Evolutionary conservation across 768 basidiomycete species (phyloP), one percentile per base, ranked within the genome.

Genomic region (Tylopilus intermedius): DNA sequence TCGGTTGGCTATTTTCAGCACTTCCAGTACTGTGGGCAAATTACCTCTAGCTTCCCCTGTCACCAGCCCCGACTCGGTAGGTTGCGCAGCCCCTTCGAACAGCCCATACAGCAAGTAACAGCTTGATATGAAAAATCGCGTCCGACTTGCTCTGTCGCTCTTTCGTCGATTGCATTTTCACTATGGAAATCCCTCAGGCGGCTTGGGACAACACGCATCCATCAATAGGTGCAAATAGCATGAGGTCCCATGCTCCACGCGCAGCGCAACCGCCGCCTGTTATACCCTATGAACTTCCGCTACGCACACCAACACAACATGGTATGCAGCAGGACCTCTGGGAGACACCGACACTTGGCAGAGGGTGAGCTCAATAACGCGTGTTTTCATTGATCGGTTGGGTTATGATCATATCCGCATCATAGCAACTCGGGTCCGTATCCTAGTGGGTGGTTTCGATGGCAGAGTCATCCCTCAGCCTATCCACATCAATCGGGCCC

Each of bases 161-260:
- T 22, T 41, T 37, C 47, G 15, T 39, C 14, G 10, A 39, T 42
- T 39, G 27, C 45, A 33, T 18, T 54, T 30, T 54, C 43, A 62
- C 42, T 42, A 59, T 61, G 55, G 51, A 6, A 29, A 58, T 2
- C 44, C 38, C 32, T 27, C 63, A 58, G 47, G 42, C 1, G 27
- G n/a, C 30, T 14, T 68, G 51, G 56, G 52, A 49, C 3, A 67
- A 56, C 22, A 70, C 68, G 59, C 67, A 64, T 2, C 39, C 41
- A 2, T 53, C 70, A 10, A 67, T 60, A 11, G 60, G 68, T 2
- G 48, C 60, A 11, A 27, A 57, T 29, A 26, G 14, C 41, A 21
- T 42, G 38, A 4, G 10, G 30, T 30, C 30, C 13, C 40, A 54
- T 37, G 51, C 52, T 3, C 44, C 45, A 21, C 54, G 6, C 38